Evolutionary conservation across 805 yeast species (phyloP), one percentile per base, ranked within the genome.

Genomic region (Torulaspora maleeae): DNA sequence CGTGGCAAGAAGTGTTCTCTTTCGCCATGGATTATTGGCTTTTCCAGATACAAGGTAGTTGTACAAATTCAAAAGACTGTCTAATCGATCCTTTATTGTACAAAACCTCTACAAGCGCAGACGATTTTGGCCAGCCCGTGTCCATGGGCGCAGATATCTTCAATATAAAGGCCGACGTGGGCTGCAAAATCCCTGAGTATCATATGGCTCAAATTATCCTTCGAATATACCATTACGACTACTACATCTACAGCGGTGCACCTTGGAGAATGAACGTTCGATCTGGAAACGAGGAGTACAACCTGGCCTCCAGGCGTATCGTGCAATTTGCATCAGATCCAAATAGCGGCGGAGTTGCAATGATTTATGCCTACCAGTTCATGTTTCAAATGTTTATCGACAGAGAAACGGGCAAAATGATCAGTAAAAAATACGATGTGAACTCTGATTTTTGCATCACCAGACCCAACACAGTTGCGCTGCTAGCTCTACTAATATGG

Each of bases 211-310:
- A 84, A 58, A 78, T 85, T 12, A 76, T 80, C 36, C 75, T 86
- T 59, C 78, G 86, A 41, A 75, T 83, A 24, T 81, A 85, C 45
- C 87, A 85, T 51, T 82, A 84, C 62, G 95, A 87, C 62, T 78
- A 85, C 46, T 84, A 84, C 43, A 81, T 85, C 4, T 82, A 72
- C 61, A 82, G 90, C 2, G 96, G 96, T 1, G 85, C 88, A 6
- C 93, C 93, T 1, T 78, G 83, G 67, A 76, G 89, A 55, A 81
- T 84, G 82, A 84, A 78, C 55, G 87, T 82, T 28, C 70, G 69
- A 30, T 80, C 84, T 9, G 76, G 78, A 5, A 67, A 68, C 8
- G 59, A 67, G 1, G 82, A 78, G 46, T 74, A 78, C 51, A 72
- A 72, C 17, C 66, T 71, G 3, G 79, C 77, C 10, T 69, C 72